phyloP scores from a whole-genome alignment of 169 alveolate species.

The Cryptosporidium viatorum region DNA sequence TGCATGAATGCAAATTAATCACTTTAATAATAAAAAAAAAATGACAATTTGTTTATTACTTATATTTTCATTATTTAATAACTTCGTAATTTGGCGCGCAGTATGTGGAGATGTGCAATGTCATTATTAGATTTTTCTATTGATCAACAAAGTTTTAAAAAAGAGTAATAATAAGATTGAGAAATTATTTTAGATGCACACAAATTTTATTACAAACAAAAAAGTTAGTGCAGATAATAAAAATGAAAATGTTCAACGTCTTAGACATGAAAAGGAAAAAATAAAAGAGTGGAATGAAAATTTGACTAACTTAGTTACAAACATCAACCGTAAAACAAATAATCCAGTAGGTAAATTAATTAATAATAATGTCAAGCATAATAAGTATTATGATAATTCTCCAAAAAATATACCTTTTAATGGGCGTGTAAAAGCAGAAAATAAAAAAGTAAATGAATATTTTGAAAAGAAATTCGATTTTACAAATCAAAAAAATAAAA shows the following conservation, averaged over 20 bases:
- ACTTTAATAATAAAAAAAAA: no score
- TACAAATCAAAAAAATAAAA: not conserved
- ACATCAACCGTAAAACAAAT: not conserved
- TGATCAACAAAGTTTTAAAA: not conserved
- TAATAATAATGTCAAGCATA: not conserved
- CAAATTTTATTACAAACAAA: not conserved
- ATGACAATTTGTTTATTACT: not conserved
- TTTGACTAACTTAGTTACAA: conserved; percentile 45
- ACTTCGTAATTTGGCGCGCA: conserved; percentile 45
- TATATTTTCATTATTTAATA: not conserved
- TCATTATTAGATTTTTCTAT: conserved; percentile 61
- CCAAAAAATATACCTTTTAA: not conserved
- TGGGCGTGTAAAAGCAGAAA: not conserved
- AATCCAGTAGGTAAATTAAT: not conserved
- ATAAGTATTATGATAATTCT: not conserved
- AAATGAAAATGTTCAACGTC: conserved; percentile 17
- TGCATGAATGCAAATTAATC: not conserved
- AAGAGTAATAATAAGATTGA: not conserved
- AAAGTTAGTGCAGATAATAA: not conserved
- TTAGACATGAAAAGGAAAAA: conserved; percentile 55
- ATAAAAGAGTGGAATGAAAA: conserved; percentile 73
- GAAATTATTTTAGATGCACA: conserved; percentile 2
- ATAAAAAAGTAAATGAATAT: conserved; percentile 4
- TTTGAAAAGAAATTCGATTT: not conserved
- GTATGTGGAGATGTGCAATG: conserved; percentile 70